These are phyloP conservation scores for Mimosa pudica DNA, from an alignment of 306 rosid species.

Conservation along the genomic window DNA sequence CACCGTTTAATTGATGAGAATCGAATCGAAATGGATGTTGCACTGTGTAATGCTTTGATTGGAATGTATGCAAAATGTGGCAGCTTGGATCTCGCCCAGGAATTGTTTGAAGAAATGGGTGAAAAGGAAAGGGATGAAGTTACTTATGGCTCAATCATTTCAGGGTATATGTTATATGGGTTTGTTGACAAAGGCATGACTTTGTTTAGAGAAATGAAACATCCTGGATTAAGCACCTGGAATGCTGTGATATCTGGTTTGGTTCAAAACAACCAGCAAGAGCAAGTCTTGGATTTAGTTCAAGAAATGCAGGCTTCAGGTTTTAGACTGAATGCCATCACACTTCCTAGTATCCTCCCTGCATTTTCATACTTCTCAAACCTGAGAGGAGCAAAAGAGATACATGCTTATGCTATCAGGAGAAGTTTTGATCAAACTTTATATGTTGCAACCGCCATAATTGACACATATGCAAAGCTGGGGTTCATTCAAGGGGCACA, in stretches of 20 bases:
- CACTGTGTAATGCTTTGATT: slow-evolving; percentile 68
- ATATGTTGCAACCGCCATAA: slow-evolving; percentile 68
- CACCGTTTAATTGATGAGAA: slow-evolving; percentile 52
- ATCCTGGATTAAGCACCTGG: slow-evolving; percentile 62
- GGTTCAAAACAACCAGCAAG: slow-evolving; percentile 68
- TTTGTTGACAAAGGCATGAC: slow-evolving; percentile 64
- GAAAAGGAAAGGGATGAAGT: slow-evolving; percentile 73
- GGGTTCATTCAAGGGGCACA: slow-evolving; percentile 69
- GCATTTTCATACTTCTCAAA: slow-evolving; percentile 54
- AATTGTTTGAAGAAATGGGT: slow-evolving; percentile 65
- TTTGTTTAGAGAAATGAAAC: slow-evolving; percentile 52
- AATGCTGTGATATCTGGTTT: slow-evolving; percentile 78
- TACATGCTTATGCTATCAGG: slow-evolving; percentile 73
- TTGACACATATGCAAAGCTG: slow-evolving; percentile 73
- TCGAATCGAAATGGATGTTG: slow-evolving; percentile 53
- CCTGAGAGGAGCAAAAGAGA: slow-evolving; percentile 71
- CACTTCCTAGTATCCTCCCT: slow-evolving; percentile 77
- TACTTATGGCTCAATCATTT: slow-evolving; percentile 67
- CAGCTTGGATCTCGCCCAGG: slow-evolving; percentile 69
- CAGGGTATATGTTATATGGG: slow-evolving; percentile 77
- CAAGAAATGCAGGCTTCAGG: slow-evolving; percentile 60
- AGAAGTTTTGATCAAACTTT: slow-evolving; percentile 56
- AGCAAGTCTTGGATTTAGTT: slow-evolving; percentile 53
- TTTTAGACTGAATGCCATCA: slow-evolving; percentile 63
- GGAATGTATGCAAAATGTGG: slow-evolving; percentile 87